A percentile compares a stretch with the other conserved stretches of the same genome.
These are phyloP conservation scores for Gelatoporia subvermispora DNA, from an alignment of 768 basidiomycete genomes.

Conservation along the genomic window DNA sequence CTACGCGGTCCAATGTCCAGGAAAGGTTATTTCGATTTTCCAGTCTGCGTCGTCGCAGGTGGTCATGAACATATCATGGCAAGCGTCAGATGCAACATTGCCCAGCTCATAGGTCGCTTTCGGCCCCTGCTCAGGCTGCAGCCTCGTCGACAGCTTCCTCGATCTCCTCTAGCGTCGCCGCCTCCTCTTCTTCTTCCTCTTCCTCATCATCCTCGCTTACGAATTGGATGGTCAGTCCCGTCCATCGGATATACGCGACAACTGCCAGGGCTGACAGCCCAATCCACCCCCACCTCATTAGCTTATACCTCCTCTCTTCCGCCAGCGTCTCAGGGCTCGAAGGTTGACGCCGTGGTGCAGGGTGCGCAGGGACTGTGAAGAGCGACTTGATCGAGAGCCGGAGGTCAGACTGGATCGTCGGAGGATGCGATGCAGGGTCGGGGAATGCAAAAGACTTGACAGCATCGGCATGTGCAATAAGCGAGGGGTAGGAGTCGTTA, in stretches of 20 bases:
- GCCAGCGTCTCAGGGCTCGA: conserved; percentile 18
- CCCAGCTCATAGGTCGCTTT: too few species aligned
- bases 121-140: too few species aligned
- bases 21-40: too few species aligned
- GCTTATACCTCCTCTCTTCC: conserved; percentile 43
- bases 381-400: conserved; percentile 35
- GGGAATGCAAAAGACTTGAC: conserved; percentile 34
- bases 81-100: too few species aligned
- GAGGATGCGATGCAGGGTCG: conserved; percentile 17
- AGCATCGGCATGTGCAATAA: conserved; percentile 54
- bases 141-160: conserved; percentile 11
- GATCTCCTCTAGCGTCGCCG: conserved; percentile 12
- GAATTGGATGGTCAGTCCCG: not conserved
- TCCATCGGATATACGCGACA: conserved; percentile 30
- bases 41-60: too few species aligned
- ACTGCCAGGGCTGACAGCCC: conserved; percentile 38
- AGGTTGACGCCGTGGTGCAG: not conserved
- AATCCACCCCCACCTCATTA: conserved; percentile 51
- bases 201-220: conserved; percentile 1
- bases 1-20: too few species aligned
- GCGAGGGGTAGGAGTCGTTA: conserved; percentile 47
- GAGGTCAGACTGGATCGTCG: conserved; percentile 4
- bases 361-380: conserved; percentile 11
- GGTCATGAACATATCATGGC: too few species aligned
- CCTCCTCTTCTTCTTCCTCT: conserved; percentile 10